A percentile compares a stretch with the other conserved stretches of the same genome.
phyloP scores from a whole-genome alignment of 202 grass and related monocot species.

The Sporobolus alterniflorus region DNA sequence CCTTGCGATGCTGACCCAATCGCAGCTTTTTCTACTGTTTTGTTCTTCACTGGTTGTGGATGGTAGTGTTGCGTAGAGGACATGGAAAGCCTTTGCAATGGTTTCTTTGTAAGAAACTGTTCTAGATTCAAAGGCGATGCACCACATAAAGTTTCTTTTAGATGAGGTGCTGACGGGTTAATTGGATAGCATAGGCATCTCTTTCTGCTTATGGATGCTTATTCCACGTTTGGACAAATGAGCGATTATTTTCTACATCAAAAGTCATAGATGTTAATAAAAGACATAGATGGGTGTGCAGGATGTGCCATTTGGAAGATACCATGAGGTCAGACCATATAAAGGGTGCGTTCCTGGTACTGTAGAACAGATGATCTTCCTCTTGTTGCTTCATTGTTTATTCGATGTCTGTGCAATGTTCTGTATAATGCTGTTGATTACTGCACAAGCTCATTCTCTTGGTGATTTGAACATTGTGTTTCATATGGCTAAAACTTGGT shows the following conservation, averaged over 20 bases:
- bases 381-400: conserved; percentile 11
- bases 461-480: conserved; percentile 1
- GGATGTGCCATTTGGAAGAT: neutral
- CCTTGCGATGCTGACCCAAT: neutral
- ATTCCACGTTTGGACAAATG: neutral
- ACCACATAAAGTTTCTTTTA: neutral
- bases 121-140: neutral
- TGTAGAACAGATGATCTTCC: neutral
- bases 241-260: neutral
- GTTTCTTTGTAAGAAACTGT: neutral
- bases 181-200: neutral
- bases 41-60: neutral
- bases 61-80: neutral
- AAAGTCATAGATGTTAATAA: neutral
- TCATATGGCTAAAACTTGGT: neutral
- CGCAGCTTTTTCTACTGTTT: neutral
- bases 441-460: neutral
- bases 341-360: neutral
- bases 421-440: neutral
- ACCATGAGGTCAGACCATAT: neutral
- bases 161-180: neutral
- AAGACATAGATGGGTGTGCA: neutral
- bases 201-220: neutral
- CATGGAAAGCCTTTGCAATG: neutral
- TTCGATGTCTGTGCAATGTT: neutral